Percentiles rank a stretch among this genome's conserved stretches.
These are phyloP conservation scores for Corchorus olitorius DNA, from an alignment of 345 rosid species.

Conservation along the genomic window DNA sequence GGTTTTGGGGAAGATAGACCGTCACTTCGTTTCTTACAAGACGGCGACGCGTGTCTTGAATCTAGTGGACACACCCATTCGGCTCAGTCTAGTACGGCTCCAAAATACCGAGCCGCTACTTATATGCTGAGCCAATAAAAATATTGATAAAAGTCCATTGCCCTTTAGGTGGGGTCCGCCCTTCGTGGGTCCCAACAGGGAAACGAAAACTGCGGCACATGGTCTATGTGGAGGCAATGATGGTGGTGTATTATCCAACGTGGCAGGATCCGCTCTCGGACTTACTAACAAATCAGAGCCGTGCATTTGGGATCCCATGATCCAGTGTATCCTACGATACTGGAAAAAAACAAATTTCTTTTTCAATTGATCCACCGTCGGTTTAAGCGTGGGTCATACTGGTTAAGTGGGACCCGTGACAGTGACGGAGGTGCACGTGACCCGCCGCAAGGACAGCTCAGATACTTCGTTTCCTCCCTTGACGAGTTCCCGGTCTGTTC, in stretches of 20 bases:
- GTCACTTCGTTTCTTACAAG: neutral
- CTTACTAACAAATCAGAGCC: conserved; percentile 13
- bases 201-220: conserved; percentile 23
- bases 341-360: neutral
- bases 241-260: conserved; percentile 13
- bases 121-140: neutral
- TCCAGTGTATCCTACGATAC: neutral
- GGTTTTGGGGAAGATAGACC: conserved; percentile 5
- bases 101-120: neutral
- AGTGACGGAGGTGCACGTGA: conserved; percentile 34
- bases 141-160: neutral
- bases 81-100: conserved; percentile 4
- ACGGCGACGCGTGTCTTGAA: neutral
- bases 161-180: neutral
- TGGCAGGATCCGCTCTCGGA: conserved; percentile 28
- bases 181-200: conserved; percentile 11
- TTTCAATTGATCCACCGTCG: conserved; percentile 21
- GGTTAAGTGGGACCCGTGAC: neutral
- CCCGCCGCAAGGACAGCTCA: conserved; percentile 33
- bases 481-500: conserved; percentile 6
- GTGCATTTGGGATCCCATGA: conserved; percentile 17
- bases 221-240: conserved; percentile 28
- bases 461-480: neutral
- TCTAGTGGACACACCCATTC: neutral
- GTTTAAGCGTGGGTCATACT: neutral